Evolutionary conservation across 2,329 filamentous ascomycete species (phyloP), one percentile per base, ranked within the genome.

Genomic region (Fusarium acutatum): DNA sequence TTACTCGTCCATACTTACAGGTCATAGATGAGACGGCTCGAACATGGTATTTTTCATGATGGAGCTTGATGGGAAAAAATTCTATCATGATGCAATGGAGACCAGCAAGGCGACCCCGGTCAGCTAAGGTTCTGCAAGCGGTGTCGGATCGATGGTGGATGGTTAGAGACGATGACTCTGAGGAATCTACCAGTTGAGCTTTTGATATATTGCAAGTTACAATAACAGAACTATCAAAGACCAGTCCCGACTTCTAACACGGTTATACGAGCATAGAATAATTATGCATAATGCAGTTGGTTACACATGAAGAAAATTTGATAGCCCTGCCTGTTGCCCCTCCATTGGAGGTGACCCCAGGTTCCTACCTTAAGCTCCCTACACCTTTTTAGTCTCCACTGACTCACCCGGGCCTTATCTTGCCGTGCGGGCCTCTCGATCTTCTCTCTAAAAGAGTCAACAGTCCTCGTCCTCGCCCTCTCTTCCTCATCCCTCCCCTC

Each of bases 281-380:
- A 52, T 34, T 20, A n/a, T 34, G 30, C 30, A 34, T 52, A 20
- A 52, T 18, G 28, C 22, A 49, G 47, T 32, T 14, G 47, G 47
- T 24, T 34, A 4, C 17, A 52, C 47, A 24, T 34, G 47, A 52
- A 52, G 47, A 34, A 52, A 34, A 30, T 28, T 12, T 30, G 13
- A 49, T 15, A 11, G n/a, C 30, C 28, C 41, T 75, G 67, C n/a
- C 35, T 72, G 66, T 59, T 69, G 68, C 67, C 68, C 75, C 66
- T 69, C 69, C 67, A 52, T 67, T 32, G 44, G 32, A 53, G n/a
- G 49, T 37, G 32, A 60, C 64, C 64, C 64, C 44, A 28, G 50
- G 46, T 50, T 50, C 30, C 28, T 44, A 24, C 41, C 15, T 43
- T 17, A 18, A 40, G 37, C 37, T 40, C 38, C 22, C 20, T 44